These are phyloP conservation scores for Gymnopus androsaceus DNA, from an alignment of 1,284 basidiomycete species.

Conservation along the genomic window DNA sequence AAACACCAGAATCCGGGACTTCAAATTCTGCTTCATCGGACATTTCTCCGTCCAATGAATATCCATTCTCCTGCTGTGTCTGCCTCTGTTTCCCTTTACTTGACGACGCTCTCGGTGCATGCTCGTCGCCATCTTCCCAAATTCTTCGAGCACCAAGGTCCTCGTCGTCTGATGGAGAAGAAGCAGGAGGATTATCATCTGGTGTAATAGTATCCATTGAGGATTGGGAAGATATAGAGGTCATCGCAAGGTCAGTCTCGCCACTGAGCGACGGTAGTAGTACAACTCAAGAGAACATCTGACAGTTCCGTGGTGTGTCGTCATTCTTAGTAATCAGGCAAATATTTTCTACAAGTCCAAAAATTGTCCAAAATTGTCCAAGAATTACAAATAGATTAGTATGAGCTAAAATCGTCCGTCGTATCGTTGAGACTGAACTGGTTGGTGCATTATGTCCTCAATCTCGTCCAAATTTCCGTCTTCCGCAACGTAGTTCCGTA, in stretches of 20 bases:
- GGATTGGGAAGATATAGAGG: conserved; percentile 26
- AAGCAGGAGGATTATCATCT: not conserved
- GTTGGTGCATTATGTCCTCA: conserved; percentile 45
- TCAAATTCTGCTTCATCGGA: conserved; percentile 29
- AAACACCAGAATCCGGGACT: conserved; percentile 38
- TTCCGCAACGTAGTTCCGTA: conserved; percentile 56
- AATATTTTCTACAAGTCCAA: not conserved
- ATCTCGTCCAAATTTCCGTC: conserved; percentile 41
- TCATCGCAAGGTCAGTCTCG: conserved; percentile 25
- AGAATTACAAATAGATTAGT: not conserved
- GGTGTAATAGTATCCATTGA: conserved; percentile 25
- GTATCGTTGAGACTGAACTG: conserved; percentile 16
- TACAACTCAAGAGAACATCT: too few species aligned
- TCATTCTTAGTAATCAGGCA: not conserved
- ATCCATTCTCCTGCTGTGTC: conserved; percentile 17
- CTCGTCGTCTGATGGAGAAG: conserved; percentile 10
- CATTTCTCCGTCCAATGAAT: not conserved
- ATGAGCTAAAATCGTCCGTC: conserved; percentile 31
- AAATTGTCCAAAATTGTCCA: not conserved
- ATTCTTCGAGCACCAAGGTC: conserved; percentile 11
- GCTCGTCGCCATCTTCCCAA: conserved; percentile 14
- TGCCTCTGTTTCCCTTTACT: conserved; percentile 21
- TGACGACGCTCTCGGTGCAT: not conserved
- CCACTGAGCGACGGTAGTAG: too few species aligned
- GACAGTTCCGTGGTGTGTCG: too few species aligned